Evolutionary conservation across 192 early-diverging fungal species (phyloP).

Genomic region (Backusella macrospora): DNA sequence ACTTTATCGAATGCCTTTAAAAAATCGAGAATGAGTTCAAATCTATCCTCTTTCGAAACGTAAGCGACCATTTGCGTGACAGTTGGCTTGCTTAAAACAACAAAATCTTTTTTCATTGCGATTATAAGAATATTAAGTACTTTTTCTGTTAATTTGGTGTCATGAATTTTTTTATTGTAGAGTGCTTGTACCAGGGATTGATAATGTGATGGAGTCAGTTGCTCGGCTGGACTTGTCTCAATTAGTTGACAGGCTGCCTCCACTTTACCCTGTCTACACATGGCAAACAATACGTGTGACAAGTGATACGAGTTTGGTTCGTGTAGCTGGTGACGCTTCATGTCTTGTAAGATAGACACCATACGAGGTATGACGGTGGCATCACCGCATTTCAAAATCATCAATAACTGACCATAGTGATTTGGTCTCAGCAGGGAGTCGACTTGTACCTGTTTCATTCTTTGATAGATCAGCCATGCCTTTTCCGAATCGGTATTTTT

Average conservation of each 20-base stretch:
- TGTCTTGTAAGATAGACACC: slow-evolving; percentile 22
- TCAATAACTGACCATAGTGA: slow-evolving; percentile 35
- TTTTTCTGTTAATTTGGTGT: not conserved
- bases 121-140: slow-evolving; percentile 2
- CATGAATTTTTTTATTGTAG: not conserved
- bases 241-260: not conserved
- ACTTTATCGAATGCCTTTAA: not conserved
- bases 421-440: slow-evolving; percentile 17
- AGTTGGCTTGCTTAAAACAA: slow-evolving; percentile 15
- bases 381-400: slow-evolving; percentile 21
- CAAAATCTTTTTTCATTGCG: not conserved
- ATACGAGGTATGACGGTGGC: not conserved
- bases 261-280: slow-evolving; percentile 17
- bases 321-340: slow-evolving; percentile 12
- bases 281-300: slow-evolving; percentile 24
- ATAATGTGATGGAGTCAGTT: slow-evolving; percentile 13
- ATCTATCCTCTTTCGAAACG: not conserved
- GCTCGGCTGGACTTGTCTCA: not conserved
- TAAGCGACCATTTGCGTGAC: slow-evolving; percentile 5
- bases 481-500: not conserved
- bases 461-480: slow-evolving; percentile 32
- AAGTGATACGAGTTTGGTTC: not conserved
- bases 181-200: slow-evolving; percentile 20
- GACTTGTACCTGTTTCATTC: slow-evolving; percentile 17
- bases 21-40: slow-evolving; percentile 18